Conservation (phyloP, 78 protist genomes). For the Corallochytrium limacisporum region DNA sequence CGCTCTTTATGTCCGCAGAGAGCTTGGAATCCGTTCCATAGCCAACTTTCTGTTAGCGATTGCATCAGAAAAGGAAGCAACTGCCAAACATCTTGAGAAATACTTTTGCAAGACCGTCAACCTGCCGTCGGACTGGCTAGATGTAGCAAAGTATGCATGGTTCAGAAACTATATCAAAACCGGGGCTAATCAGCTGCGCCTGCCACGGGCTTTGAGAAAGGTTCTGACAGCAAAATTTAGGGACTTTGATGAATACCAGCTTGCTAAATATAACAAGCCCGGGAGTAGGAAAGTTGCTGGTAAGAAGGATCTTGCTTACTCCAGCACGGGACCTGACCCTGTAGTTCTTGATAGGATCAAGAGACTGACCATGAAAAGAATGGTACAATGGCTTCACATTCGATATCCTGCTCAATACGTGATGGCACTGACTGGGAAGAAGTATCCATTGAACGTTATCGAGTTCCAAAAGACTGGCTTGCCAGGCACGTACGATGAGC, state of each 20-base stretch:
- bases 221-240: constrained; percentile 53
- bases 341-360: no score
- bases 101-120: constrained; percentile 29
- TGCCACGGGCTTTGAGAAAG: constrained; percentile 52
- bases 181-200: no score
- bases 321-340: no score
- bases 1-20: constrained; percentile 51
- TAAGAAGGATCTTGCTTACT: no score
- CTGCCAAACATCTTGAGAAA: constrained; percentile 32
- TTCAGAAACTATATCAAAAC: constrained; percentile 50
- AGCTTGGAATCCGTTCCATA: constrained; percentile 56
- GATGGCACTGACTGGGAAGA: constrained; percentile 60
- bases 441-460: constrained; percentile 47
- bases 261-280: constrained; percentile 75
- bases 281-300: no score
- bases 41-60: constrained; percentile 50
- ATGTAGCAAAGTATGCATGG: constrained; percentile 42
- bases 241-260: constrained; percentile 57
- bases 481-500: constrained; percentile 46
- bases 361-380: constrained; percentile 50
- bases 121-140: constrained; percentile 74
- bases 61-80: constrained; percentile 15
- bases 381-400: constrained; percentile 64
- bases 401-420: constrained; percentile 36
- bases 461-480: constrained; percentile 30